Conservation (phyloP, 169 alveolate genomes). For the Amoebophrya sp. region DNA sequence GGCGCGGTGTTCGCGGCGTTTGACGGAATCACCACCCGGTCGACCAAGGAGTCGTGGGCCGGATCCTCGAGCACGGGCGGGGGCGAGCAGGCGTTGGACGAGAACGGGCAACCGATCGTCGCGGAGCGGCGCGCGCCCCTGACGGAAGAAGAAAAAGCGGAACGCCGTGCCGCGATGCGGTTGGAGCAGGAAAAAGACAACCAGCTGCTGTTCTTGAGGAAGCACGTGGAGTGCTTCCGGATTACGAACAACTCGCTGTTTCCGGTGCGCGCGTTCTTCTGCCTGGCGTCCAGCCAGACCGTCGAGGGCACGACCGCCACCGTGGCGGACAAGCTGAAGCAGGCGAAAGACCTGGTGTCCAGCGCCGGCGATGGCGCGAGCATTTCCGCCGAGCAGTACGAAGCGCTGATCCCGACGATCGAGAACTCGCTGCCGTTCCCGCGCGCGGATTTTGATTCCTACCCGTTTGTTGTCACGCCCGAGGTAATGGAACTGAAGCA, state of each 20-base stretch:
- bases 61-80: neutral
- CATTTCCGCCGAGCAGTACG: neutral
- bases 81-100: neutral
- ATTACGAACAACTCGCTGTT: constrained; percentile 33
- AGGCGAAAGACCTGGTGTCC: neutral
- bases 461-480: constrained; percentile 48
- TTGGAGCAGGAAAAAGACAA: neutral
- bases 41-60: neutral
- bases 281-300: neutral
- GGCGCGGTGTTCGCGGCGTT: neutral
- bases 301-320: neutral
- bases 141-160: neutral
- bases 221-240: constrained; percentile 28
- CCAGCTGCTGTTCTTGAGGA: neutral
- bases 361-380: neutral
- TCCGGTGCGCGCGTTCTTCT: constrained; percentile 2
- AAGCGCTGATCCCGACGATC: neutral
- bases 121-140: no score
- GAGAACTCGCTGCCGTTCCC: neutral
- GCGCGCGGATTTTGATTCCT: neutral
- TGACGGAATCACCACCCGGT: neutral
- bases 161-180: neutral
- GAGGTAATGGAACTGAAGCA: constrained; percentile 50
- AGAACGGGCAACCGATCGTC: no score
- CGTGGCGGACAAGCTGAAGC: neutral